Conservation (phyloP, 306 rosid species). For the Betula pendula region DNA sequence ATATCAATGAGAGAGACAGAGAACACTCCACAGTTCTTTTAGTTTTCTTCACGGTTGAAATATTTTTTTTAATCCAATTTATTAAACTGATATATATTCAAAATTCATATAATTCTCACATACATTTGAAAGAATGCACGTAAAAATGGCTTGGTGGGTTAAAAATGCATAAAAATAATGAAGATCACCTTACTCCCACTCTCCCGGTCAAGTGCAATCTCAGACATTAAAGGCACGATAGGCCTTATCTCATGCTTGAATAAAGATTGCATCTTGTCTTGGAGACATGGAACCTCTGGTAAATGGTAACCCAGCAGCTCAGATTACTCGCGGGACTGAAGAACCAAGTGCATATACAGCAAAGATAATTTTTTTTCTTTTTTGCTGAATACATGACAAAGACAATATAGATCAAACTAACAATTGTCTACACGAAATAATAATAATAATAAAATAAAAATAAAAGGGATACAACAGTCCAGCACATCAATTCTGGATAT, state of each 20-base stretch:
- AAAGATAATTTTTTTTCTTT: not conserved
- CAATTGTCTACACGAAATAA: constrained; percentile 4
- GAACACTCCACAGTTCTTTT: not conserved
- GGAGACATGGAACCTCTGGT: not conserved
- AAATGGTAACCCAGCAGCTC: not conserved
- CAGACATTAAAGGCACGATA: not conserved
- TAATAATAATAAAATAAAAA: constrained; percentile 15
- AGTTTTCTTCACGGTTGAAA: too few relatives aligned
- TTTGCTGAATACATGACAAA: too few relatives aligned
- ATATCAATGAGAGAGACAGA: not conserved
- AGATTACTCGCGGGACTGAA: not conserved
- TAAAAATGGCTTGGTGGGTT: too few relatives aligned
- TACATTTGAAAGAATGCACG: too few relatives aligned
- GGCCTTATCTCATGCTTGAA: not conserved
- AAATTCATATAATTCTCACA: too few relatives aligned
- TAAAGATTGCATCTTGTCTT: not conserved
- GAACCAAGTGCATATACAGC: not conserved
- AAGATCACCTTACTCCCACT: too few relatives aligned
- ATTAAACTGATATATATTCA: too few relatives aligned
- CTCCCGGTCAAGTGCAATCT: too few relatives aligned
- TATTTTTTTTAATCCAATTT: too few relatives aligned
- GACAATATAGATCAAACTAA: not conserved
- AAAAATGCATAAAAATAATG: too few relatives aligned
- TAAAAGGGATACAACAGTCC: constrained; percentile 29
- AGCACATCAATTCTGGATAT: constrained; percentile 18